Evolutionary conservation across 208 protist genomes (phyloP).

Genomic region (Angomonas deanei): DNA sequence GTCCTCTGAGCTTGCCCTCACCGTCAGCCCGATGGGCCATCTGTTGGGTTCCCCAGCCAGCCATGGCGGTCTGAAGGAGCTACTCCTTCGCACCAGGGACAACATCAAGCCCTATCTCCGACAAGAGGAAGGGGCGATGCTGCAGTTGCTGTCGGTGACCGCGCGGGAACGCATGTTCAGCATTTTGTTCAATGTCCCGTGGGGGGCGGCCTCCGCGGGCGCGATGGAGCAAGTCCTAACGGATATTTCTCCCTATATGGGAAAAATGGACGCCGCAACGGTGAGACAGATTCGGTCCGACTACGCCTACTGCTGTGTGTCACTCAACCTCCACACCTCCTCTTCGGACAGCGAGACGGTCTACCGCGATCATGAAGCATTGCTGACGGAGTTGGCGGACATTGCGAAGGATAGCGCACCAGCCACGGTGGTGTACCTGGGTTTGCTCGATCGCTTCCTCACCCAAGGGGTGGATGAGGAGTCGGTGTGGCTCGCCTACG

Average conservation of each 20-base stretch:
- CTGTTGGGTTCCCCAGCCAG: neutral
- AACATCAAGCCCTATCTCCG: neutral
- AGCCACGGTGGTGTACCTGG: slow-evolving; percentile 4
- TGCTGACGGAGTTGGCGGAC: no score
- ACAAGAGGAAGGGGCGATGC: neutral
- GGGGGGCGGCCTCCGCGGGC: neutral
- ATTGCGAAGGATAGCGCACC: no score
- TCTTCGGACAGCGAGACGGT: neutral
- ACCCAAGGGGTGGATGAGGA: neutral
- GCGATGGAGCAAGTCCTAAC: neutral
- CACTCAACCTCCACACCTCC: neutral
- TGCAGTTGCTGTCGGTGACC: neutral
- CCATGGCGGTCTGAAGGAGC: neutral
- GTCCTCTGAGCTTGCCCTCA: no score
- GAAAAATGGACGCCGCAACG: neutral
- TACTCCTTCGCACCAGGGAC: neutral
- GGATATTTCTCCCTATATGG: neutral
- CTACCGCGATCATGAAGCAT: no score
- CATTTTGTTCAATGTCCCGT: neutral
- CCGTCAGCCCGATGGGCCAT: no score
- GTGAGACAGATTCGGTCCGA: neutral
- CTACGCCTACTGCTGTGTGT: neutral
- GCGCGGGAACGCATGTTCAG: neutral
- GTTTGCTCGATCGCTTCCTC: slow-evolving; percentile 10
- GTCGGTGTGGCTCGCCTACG: slow-evolving; percentile 2